Percentiles rank a stretch among this genome's conserved stretches.
Conservation (phyloP, 768 basidiomycete genomes). For the Panus rudis region DNA sequence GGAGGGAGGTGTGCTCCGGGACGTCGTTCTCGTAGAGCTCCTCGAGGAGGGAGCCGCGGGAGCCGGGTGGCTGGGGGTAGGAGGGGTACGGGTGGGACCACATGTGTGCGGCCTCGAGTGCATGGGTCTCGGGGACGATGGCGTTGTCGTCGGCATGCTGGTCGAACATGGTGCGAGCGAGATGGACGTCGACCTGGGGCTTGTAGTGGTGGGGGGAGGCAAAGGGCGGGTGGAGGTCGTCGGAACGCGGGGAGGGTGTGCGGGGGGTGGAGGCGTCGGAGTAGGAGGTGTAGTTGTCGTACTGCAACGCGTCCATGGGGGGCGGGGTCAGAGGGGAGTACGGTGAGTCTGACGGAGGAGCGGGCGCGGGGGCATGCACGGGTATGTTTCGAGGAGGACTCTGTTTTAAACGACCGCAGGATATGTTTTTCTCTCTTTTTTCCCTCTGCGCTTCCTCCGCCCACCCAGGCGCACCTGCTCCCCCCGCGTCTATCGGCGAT, state of each 20-base stretch:
- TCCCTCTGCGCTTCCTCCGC: constrained; percentile 4
- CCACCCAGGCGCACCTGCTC: neutral
- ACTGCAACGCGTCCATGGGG: constrained; percentile 38
- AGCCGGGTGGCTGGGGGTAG: constrained; percentile 28
- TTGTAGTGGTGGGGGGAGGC: constrained; percentile 32
- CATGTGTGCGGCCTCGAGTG: constrained; percentile 19
- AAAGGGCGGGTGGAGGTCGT: constrained; percentile 28
- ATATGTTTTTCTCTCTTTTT: neutral
- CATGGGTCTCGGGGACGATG: constrained; percentile 32
- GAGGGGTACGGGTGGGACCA: constrained; percentile 30
- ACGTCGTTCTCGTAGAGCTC: constrained; percentile 65
- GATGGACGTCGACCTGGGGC: constrained; percentile 35
- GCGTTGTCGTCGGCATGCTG: constrained; percentile 35
- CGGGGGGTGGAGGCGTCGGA: constrained; percentile 66
- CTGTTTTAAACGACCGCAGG: no score
- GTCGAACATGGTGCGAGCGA: constrained; percentile 46
- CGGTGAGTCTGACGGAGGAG: constrained; percentile 11
- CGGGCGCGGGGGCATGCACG: constrained; percentile 11
- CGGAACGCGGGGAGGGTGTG: constrained; percentile 58
- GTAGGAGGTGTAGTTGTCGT: constrained; percentile 59
- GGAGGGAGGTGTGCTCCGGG: constrained; percentile 31
- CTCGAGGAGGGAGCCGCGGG: constrained; percentile 52
- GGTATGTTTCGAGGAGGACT: constrained; percentile 14
- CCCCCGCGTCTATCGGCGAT: neutral
- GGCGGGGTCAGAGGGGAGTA: constrained; percentile 10